Evolutionary conservation across 202 grass and related monocot genomes (phyloP).

Genomic region (Schoenoplectus tabernaemontani): DNA sequence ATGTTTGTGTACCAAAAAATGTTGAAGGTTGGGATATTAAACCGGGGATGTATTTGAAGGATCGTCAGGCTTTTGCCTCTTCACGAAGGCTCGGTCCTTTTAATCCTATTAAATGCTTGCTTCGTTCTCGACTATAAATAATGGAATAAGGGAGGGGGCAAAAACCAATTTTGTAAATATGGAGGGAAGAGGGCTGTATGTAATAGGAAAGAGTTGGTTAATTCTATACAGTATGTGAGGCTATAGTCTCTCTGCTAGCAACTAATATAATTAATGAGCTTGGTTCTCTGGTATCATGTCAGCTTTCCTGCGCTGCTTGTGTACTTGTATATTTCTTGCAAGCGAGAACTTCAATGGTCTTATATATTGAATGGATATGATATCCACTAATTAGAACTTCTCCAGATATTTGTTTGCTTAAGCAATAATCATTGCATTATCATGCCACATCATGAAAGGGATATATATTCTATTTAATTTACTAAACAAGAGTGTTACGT

Average conservation of each 20-base stretch:
- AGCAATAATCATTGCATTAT: neutral
- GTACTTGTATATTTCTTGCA: slow-evolving; percentile 25
- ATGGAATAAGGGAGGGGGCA: slow-evolving; percentile 3
- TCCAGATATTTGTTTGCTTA: neutral
- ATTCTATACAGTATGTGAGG: slow-evolving; percentile 24
- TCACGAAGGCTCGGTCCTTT: slow-evolving; percentile 46
- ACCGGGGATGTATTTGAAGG: slow-evolving; percentile 47
- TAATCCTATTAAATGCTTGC: slow-evolving; percentile 76
- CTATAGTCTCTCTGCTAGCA: slow-evolving; percentile 12
- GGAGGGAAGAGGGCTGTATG: slow-evolving; percentile 33
- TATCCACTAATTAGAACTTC: neutral
- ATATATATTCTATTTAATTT: no score
- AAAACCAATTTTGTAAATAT: slow-evolving; percentile 56
- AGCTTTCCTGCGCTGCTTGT: slow-evolving; percentile 27
- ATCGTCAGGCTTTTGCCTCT: slow-evolving; percentile 34
- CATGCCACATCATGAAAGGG: neutral
- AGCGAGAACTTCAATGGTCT: neutral
- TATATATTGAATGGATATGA: neutral
- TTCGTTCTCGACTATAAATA: slow-evolving; percentile 68
- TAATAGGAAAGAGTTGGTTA: slow-evolving; percentile 26
- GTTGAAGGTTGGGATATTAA: slow-evolving; percentile 97
- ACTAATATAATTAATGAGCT: slow-evolving; percentile 32
- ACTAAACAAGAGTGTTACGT: no score
- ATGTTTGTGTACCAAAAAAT: slow-evolving; percentile 82
- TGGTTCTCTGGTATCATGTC: slow-evolving; percentile 23